phyloP scores from a whole-genome alignment of 495 filamentous ascomycete genomes.

The Daldinia grandis region DNA sequence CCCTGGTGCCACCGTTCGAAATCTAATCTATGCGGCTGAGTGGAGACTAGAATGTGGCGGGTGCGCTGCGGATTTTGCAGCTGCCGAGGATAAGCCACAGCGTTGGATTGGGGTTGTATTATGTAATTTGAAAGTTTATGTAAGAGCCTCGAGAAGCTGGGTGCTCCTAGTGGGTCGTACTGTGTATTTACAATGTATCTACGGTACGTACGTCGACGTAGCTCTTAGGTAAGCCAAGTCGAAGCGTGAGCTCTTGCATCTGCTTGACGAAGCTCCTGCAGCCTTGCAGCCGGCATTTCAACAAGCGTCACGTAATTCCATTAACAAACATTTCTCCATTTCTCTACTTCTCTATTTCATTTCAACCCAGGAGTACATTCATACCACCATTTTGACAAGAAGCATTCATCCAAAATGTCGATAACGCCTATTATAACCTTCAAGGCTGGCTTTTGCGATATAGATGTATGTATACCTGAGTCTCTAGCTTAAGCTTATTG shows the following conservation, averaged over 20 bases:
- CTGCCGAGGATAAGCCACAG: neutral
- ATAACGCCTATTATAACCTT: constrained; percentile 90
- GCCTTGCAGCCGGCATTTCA: constrained; percentile 34
- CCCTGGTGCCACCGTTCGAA: constrained; percentile 46
- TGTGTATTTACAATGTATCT: neutral
- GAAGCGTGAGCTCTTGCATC: constrained; percentile 7
- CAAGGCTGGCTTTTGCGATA: constrained; percentile 91
- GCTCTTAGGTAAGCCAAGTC: constrained; percentile 29
- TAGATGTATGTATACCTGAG: constrained; percentile 70
- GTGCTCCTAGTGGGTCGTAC: neutral
- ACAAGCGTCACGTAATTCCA: constrained; percentile 6
- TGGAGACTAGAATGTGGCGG: constrained; percentile 39
- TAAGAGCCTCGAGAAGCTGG: neutral
- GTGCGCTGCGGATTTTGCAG: neutral
- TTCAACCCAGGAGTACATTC: neutral
- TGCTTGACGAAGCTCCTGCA: constrained; percentile 47
- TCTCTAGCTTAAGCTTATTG: constrained; percentile 6
- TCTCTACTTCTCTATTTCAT: neutral
- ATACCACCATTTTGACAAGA: neutral
- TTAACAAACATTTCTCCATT: neutral
- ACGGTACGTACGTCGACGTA: constrained; percentile 23
- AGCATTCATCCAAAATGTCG: constrained; percentile 65
- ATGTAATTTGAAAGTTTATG: neutral
- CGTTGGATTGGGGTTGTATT: neutral
- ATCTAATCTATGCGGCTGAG: constrained; percentile 16